Conservation (phyloP, 108 stramenopile genomes). For the Licmophora abbreviata region DNA sequence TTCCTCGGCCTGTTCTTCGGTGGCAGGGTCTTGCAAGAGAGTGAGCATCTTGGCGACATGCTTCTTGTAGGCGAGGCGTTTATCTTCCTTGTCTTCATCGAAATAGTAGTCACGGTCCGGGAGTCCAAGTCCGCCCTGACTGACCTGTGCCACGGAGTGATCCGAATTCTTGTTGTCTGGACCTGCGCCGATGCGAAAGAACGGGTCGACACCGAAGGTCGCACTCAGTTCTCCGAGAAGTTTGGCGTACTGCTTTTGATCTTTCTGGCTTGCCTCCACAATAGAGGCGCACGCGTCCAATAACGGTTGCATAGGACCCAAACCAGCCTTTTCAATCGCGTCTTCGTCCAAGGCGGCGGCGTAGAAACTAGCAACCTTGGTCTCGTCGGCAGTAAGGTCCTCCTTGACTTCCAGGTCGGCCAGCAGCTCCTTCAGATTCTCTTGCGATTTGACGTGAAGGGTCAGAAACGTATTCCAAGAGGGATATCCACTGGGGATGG, state of each 20-base stretch:
- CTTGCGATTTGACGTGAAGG: conserved; percentile 56
- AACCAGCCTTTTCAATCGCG: conserved; percentile 42
- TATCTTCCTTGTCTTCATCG: conserved; percentile 71
- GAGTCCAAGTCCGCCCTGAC: conserved; percentile 60
- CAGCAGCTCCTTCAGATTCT: conserved; percentile 51
- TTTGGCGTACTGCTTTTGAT: conserved; percentile 19
- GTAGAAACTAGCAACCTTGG: conserved; percentile 58
- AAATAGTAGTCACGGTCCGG: conserved; percentile 83
- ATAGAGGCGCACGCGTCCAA: conserved; percentile 28
- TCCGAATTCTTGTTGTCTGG: conserved; percentile 57
- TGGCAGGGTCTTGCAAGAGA: conserved; percentile 22
- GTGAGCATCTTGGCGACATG: conserved; percentile 49
- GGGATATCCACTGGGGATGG: conserved; percentile 72
- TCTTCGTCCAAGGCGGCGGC: conserved; percentile 66
- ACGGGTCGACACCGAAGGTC: conserved; percentile 20
- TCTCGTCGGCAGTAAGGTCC: conserved; percentile 26
- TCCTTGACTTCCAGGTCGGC: conserved; percentile 16
- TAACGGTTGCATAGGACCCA: conserved; percentile 28
- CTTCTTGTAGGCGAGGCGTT: conserved; percentile 43
- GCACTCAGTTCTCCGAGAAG: conserved; percentile 25
- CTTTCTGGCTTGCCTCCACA: conserved; percentile 14
- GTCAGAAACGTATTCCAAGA: conserved; percentile 69
- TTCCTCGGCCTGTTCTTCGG: conserved; percentile 12
- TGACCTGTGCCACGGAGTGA: conserved; percentile 40
- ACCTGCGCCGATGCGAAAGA: conserved; percentile 39